A percentile compares a stretch with the other conserved stretches of the same genome.
Conservation (phyloP, 345 rosid species). For the Syzygium aqueum region DNA sequence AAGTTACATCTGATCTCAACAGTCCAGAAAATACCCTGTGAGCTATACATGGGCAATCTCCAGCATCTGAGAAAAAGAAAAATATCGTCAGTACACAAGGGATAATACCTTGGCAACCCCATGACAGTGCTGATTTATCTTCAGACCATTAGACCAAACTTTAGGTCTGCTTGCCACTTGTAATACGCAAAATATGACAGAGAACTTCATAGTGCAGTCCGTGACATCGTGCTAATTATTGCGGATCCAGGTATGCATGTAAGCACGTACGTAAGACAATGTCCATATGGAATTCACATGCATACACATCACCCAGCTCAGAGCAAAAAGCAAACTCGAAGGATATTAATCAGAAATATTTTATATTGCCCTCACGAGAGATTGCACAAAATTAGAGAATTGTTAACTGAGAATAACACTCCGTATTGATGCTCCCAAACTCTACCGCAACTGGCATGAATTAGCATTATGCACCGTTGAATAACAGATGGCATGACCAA, state of each 20-base stretch:
- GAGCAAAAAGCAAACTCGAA: neutral
- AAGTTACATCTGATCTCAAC: slow-evolving; percentile 83
- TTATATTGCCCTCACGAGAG: neutral
- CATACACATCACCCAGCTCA: neutral
- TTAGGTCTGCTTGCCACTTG: neutral
- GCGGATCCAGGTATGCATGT: neutral
- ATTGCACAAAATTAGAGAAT: neutral
- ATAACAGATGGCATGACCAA: neutral
- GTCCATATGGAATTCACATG: neutral
- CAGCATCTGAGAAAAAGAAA: slow-evolving; percentile 37
- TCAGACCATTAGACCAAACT: neutral
- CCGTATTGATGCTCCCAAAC: neutral
- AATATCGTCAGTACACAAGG: neutral
- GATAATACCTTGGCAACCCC: neutral
- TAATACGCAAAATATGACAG: neutral
- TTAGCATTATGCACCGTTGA: neutral
- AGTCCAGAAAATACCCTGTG: slow-evolving; percentile 89
- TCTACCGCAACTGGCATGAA: neutral
- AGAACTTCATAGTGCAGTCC: neutral
- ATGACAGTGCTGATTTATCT: neutral
- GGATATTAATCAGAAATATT: neutral
- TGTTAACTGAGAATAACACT: neutral
- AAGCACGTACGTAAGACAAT: neutral
- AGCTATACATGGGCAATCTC: slow-evolving; percentile 78
- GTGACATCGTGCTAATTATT: neutral